Conservation (phyloP, 352 stramenopile species). For the Phytophthora ohioensis region DNA sequence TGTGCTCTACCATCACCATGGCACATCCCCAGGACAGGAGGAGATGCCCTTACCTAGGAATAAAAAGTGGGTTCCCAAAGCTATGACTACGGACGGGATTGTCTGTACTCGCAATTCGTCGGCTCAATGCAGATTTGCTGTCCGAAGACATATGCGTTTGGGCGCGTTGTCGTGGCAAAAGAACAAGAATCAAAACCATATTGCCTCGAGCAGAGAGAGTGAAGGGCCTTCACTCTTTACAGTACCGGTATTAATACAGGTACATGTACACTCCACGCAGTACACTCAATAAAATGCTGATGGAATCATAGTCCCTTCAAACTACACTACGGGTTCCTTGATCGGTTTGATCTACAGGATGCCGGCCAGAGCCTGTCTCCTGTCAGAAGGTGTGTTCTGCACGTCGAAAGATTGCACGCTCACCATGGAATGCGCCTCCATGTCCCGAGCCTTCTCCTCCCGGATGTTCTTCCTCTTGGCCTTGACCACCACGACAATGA, state of each 20-base stretch:
- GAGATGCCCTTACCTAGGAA: too few species aligned
- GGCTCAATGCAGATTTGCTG: constrained; percentile 1
- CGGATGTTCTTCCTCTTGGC: constrained; percentile 43
- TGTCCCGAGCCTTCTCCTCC: constrained; percentile 39
- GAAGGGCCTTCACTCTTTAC: background rate
- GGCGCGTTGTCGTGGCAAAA: too few species aligned
- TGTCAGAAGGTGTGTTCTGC: constrained; percentile 31
- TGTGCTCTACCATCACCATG: too few species aligned
- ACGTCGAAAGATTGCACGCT: constrained; percentile 39
- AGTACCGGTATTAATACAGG: too few species aligned
- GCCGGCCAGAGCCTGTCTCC: constrained; percentile 31
- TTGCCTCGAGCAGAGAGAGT: too few species aligned
- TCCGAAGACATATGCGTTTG: background rate
- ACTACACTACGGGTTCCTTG: constrained; percentile 10
- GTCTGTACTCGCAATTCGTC: too few species aligned
- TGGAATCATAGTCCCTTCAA: constrained; percentile 34
- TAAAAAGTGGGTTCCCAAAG: too few species aligned
- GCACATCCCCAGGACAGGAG: too few species aligned
- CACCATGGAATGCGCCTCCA: constrained; percentile 34
- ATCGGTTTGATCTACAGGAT: constrained; percentile 26
- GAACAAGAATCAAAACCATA: too few species aligned
- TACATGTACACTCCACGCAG: constrained; percentile 10
- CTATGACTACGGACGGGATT: too few species aligned
- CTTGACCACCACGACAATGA: constrained; percentile 38
- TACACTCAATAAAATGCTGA: constrained; percentile 28